A percentile compares a stretch with the other conserved stretches of the same genome.
Evolutionary conservation across 1,284 basidiomycete species (phyloP).

Genomic region (Heterobasidion annosum): DNA sequence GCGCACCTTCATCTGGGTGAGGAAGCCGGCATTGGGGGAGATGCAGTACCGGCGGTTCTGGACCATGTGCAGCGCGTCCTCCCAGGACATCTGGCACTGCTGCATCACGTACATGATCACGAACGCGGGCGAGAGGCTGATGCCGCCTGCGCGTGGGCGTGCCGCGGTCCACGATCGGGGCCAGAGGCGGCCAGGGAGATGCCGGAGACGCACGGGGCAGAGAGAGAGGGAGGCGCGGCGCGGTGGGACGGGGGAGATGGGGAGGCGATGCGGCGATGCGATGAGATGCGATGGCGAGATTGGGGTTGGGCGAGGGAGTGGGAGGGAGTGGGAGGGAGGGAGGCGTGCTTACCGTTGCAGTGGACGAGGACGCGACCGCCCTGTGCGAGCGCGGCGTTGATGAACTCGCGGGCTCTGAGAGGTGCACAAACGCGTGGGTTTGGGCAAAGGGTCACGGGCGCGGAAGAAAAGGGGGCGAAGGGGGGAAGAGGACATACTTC

Average conservation of each 20-base stretch:
- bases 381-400: constrained; percentile 56
- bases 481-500: constrained; percentile 29
- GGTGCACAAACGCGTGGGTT: neutral
- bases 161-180: too few species aligned
- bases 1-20: constrained; percentile 77
- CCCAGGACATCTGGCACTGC: constrained; percentile 70
- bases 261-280: neutral
- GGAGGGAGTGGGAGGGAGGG: neutral
- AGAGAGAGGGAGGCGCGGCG: neutral
- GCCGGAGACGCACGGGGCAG: neutral
- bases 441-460: neutral
- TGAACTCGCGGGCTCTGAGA: constrained; percentile 68
- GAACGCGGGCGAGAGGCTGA: constrained; percentile 80
- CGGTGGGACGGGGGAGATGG: too few species aligned
- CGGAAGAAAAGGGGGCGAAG: constrained; percentile 4
- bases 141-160: constrained; percentile 51
- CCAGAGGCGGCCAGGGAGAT: neutral
- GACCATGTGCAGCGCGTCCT: constrained; percentile 76
- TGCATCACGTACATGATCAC: constrained; percentile 93
- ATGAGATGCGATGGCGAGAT: neutral
- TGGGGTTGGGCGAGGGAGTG: neutral
- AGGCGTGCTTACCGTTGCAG: constrained; percentile 64
- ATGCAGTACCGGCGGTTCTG: constrained; percentile 90
- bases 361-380: constrained; percentile 83
- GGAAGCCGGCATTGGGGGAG: constrained; percentile 79